These are phyloP conservation scores for Paralagenidium karlingii DNA, from an alignment of 352 stramenopile species.

Conservation along the genomic window DNA sequence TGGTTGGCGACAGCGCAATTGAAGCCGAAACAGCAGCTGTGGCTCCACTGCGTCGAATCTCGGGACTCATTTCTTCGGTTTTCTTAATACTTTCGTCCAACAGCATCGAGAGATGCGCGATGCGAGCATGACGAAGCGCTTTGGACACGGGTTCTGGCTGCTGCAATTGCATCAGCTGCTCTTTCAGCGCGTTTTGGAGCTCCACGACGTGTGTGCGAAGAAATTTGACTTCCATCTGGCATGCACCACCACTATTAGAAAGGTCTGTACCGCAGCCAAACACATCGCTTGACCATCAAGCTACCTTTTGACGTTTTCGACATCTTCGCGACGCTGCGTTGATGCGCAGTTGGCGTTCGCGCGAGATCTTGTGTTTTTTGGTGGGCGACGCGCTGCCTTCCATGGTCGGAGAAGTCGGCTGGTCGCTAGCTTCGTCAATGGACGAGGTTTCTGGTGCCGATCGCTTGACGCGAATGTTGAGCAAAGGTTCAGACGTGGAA, in stretches of 20 bases:
- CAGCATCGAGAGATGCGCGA: slow-evolving; percentile 35
- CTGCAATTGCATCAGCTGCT: slow-evolving; percentile 50
- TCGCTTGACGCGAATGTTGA: too few species aligned
- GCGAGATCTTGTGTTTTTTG: slow-evolving; percentile 79
- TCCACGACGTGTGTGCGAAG: slow-evolving; percentile 70
- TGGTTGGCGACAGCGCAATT: too few species aligned
- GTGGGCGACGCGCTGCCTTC: too few species aligned
- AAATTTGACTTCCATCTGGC: slow-evolving; percentile 68
- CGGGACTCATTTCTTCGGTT: slow-evolving; percentile 71
- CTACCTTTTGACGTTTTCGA: slow-evolving; percentile 72
- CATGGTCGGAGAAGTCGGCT: too few species aligned
- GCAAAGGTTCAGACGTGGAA: too few species aligned
- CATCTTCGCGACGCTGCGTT: slow-evolving; percentile 73
- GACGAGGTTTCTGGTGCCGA: too few species aligned
- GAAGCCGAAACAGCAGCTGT: too few species aligned
- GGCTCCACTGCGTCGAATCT: slow-evolving; percentile 14
- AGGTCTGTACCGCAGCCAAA: too few species aligned
- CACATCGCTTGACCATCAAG: not conserved
- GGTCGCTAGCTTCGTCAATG: too few species aligned
- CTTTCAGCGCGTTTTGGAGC: slow-evolving; percentile 51
- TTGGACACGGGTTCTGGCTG: too few species aligned
- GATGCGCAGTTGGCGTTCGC: slow-evolving; percentile 80
- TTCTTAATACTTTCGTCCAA: slow-evolving; percentile 55
- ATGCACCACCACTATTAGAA: too few species aligned
- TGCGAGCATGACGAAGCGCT: too few species aligned